Conservation (phyloP, 768 basidiomycete genomes). For the Pleurotus tuoliensis region DNA sequence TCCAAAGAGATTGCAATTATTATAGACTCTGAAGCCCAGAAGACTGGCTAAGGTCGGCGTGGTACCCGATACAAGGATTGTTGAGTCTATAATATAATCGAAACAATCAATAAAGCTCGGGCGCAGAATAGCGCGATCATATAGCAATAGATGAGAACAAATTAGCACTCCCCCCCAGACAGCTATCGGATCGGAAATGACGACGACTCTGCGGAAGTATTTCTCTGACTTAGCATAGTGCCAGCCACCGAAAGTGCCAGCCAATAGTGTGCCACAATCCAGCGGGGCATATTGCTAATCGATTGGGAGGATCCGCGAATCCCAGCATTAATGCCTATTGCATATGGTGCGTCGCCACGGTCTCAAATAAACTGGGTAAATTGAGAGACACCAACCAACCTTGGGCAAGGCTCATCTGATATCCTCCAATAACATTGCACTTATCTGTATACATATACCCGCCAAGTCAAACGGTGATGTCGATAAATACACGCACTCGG, state of each 20-base stretch:
- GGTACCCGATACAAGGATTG: no score
- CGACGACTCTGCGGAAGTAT: background rate
- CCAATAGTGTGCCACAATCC: conserved; percentile 3
- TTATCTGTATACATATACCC: background rate
- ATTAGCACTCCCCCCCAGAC: background rate
- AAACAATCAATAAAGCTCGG: no score
- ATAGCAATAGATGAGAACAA: background rate
- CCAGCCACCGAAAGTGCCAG: background rate
- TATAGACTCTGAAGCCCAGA: no score
- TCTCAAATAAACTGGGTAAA: background rate
- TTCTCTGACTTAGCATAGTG: background rate
- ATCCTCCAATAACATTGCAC: background rate
- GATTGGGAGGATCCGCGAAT: background rate
- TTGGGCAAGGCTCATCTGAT: background rate
- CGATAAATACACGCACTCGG: background rate
- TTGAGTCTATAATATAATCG: no score
- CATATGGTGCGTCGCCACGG: background rate
- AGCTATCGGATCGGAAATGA: background rate
- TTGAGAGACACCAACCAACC: no score
- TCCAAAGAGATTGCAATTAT: no score
- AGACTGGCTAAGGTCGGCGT: no score
- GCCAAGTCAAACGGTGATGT: background rate
- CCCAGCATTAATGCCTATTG: background rate
- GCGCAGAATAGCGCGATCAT: no score
- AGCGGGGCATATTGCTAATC: background rate